Evolutionary conservation across 352 stramenopile species (phyloP).

Genomic region (Globisporangium solare): DNA sequence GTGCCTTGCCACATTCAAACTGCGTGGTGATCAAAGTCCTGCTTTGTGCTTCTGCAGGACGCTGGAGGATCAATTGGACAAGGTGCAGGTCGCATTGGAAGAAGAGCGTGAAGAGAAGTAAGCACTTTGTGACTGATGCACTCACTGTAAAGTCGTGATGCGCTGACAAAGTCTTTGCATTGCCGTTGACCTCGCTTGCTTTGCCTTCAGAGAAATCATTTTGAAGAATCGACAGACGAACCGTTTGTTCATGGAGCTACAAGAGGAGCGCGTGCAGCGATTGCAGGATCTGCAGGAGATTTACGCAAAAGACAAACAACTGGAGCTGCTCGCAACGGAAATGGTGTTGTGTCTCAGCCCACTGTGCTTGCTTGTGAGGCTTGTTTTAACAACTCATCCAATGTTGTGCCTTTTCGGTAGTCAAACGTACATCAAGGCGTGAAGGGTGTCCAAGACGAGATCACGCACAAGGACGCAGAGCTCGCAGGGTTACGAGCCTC

Average conservation of each 20-base stretch:
- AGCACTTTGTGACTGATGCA: background rate
- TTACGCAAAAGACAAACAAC: conserved; percentile 72
- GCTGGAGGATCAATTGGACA: conserved; percentile 63
- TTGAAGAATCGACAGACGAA: conserved; percentile 69
- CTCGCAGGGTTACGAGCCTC: conserved; percentile 57
- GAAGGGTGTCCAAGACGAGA: conserved; percentile 45
- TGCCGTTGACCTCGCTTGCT: background rate
- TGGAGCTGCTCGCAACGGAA: conserved; percentile 53
- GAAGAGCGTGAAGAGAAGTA: conserved; percentile 74
- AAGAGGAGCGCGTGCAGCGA: conserved; percentile 71
- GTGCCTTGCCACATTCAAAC: too few relatives aligned
- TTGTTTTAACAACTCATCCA: too few relatives aligned
- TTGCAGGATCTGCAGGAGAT: conserved; percentile 80
- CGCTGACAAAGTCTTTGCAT: background rate
- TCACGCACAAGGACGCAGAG: conserved; percentile 68
- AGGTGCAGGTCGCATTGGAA: conserved; percentile 55
- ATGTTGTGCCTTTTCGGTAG: conserved; percentile 15
- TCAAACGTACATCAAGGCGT: conserved; percentile 36
- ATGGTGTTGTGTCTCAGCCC: conserved; percentile 25
- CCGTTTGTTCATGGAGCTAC: conserved; percentile 58
- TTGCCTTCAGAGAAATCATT: conserved; percentile 46
- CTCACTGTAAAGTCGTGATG: background rate
- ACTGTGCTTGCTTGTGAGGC: background rate
- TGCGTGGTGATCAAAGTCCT: background rate
- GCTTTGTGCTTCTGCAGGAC: conserved; percentile 16